A percentile compares a stretch with the other conserved stretches of the same genome.
Conservation (phyloP, 1,139 yeast species). For the Suhomyces wounanorum region DNA sequence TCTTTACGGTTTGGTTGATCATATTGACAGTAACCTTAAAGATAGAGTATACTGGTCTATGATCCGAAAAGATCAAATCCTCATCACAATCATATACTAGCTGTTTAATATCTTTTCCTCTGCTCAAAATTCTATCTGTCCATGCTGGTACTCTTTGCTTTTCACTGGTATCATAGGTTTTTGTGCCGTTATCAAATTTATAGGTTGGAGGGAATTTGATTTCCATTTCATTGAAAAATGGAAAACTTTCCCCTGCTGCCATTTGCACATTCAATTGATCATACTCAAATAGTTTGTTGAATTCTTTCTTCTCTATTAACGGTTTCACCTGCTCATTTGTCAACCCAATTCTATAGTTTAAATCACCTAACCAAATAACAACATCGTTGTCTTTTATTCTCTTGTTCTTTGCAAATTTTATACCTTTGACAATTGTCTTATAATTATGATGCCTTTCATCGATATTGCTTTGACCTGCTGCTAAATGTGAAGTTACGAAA, state of each 20-base stretch:
- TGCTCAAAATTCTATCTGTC: slow-evolving; percentile 70
- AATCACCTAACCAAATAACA: slow-evolving; percentile 91
- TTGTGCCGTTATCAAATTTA: slow-evolving; percentile 90
- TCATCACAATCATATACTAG: slow-evolving; percentile 63
- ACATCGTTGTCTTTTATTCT: slow-evolving; percentile 73
- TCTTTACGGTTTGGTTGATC: slow-evolving; percentile 65
- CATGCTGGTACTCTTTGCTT: slow-evolving; percentile 95
- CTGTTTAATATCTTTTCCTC: slow-evolving; percentile 63
- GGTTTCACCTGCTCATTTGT: slow-evolving; percentile 65
- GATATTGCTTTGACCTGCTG: slow-evolving; percentile 82
- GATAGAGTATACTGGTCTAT: slow-evolving; percentile 85
- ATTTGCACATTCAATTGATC: slow-evolving; percentile 82
- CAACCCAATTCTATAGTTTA: slow-evolving; percentile 78
- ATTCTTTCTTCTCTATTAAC: slow-evolving; percentile 51
- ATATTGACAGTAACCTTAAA: slow-evolving; percentile 69
- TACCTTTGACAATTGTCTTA: slow-evolving; percentile 61
- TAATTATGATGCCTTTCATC: slow-evolving; percentile 81
- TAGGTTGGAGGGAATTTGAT: slow-evolving; percentile 86
- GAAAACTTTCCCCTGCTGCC: slow-evolving; percentile 64
- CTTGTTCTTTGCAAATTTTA: slow-evolving; percentile 51
- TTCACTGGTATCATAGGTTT: slow-evolving; percentile 63
- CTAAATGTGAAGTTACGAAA: slow-evolving; percentile 66
- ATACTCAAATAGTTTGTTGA: slow-evolving; percentile 55
- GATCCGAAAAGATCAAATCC: slow-evolving; percentile 78
- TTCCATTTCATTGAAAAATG: slow-evolving; percentile 73